phyloP scores from a whole-genome alignment of 306 rosid genomes.

The Arachis hypogaea region DNA sequence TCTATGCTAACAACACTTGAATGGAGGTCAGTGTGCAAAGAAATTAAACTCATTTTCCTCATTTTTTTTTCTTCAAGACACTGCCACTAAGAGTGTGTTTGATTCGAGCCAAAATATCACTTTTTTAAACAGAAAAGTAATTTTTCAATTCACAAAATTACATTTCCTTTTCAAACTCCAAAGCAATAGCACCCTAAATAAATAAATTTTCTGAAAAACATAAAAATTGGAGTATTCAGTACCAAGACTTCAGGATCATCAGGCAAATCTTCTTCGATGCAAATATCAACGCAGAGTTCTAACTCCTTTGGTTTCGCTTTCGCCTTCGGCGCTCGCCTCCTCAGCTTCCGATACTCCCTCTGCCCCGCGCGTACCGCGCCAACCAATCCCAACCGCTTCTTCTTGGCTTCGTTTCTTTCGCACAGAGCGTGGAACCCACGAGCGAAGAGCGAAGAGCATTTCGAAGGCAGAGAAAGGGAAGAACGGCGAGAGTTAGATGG shows the following conservation, averaged over 20 bases:
- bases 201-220: background rate
- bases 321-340: constrained; percentile 52
- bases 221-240: background rate
- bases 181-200: too few species aligned
- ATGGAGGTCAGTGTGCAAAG: too few species aligned
- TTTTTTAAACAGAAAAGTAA: too few species aligned
- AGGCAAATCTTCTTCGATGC: constrained; percentile 78
- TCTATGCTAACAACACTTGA: too few species aligned
- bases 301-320: constrained; percentile 63
- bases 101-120: too few species aligned
- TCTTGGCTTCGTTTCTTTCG: constrained; percentile 29
- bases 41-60: too few species aligned
- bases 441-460: constrained; percentile 37
- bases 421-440: constrained; percentile 43
- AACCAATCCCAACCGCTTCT: constrained; percentile 26
- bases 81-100: too few species aligned
- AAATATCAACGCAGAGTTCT: constrained; percentile 66
- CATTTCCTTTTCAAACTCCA: too few species aligned
- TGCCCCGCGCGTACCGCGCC: constrained; percentile 42
- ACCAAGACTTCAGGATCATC: constrained; percentile 78
- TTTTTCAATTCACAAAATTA: too few species aligned
- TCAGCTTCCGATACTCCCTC: constrained; percentile 67
- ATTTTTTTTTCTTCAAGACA: too few species aligned
- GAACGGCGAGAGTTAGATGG: background rate
- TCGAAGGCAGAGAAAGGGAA: constrained; percentile 15